Conservation (phyloP, 2,329 filamentous ascomycete genomes). For the Calonectria henricotiae region DNA sequence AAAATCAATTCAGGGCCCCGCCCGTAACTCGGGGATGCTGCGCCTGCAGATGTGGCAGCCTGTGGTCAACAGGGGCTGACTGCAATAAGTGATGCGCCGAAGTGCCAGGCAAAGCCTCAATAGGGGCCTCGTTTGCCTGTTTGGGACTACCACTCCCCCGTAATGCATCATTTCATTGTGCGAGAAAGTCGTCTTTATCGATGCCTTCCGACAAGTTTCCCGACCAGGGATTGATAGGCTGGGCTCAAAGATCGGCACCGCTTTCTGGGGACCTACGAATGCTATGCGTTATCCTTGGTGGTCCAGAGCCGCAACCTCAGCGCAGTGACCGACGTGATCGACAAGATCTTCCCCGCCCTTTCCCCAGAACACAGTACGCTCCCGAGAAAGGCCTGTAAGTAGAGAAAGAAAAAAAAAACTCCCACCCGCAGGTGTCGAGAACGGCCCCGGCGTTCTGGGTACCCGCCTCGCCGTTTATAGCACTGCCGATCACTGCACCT, state of each 20-base stretch:
- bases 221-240: conserved; percentile 32
- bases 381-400: conserved; percentile 43
- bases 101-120: conserved; percentile 15
- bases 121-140: conserved; percentile 37
- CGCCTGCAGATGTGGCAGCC: conserved; percentile 21
- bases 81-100: conserved; percentile 17
- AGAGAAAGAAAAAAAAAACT: neutral
- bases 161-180: conserved; percentile 36
- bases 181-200: conserved; percentile 28
- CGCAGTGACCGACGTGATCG: conserved; percentile 47
- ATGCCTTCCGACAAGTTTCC: conserved; percentile 34
- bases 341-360: conserved; percentile 52
- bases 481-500: conserved; percentile 28
- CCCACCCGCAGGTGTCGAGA: conserved; percentile 22
- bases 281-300: conserved; percentile 34
- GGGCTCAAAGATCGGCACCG: conserved; percentile 18
- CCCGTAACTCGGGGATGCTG: conserved; percentile 15
- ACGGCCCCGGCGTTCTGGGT: conserved; percentile 26
- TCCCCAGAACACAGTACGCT: conserved; percentile 44
- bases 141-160: conserved; percentile 38
- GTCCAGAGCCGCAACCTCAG: conserved; percentile 47
- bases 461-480: conserved; percentile 25
- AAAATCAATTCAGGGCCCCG: conserved; percentile 18
- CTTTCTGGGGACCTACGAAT: conserved; percentile 32
- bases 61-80: conserved; percentile 18